Evolutionary conservation across 495 filamentous ascomycete genomes (phyloP), one percentile per base, ranked within the genome.

Genomic region (Chaetomium cochliodes): DNA sequence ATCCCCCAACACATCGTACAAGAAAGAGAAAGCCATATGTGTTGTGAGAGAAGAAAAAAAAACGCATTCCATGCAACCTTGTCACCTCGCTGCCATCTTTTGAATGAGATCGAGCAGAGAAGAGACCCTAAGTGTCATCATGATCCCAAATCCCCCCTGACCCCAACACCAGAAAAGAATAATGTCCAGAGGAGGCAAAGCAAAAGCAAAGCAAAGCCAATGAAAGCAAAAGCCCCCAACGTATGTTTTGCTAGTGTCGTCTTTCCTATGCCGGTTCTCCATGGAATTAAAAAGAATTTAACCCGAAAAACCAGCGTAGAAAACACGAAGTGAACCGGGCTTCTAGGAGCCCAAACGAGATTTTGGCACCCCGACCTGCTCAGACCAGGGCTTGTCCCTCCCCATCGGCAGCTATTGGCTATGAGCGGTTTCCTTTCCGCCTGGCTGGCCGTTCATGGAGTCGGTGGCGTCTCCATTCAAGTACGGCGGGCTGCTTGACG

Each of bases 401-500:
- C 13, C 15, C 13, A 44, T 15, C 13, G 13, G 13, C n/a, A 6
- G n/a, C 18, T 20, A 50, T 50, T 50, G 46, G 20, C 20, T n/a
- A 11, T 18, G n/a, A 23, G 50, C 22, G 3, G 20, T 18, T 22
- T n/a, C 30, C 13, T 41, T 54, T 2, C 22, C 25, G 13, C 12
- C 8, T 9, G 41, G 8, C 39, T 73, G 70, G 42, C 53, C 47
- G 46, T 59, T 64, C 1, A 57, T 28, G 22, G 74, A 83, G 18
- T 84, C 85, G 20, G 82, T 70, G 39, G 80, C 79, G 68, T 81
- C 85, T 25, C 78, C 80, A 64, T 79, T 83, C 7, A 84, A 82
- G 69, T 85, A 89, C 23, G 86, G 85, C 5, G 86, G 76, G 58
- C 80, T 85, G 71, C 85, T 89, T 63, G 86, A 85, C 13, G 87